Evolutionary conservation across 78 protist species (phyloP).

Genomic region (Tieghemostelium lacteum): DNA sequence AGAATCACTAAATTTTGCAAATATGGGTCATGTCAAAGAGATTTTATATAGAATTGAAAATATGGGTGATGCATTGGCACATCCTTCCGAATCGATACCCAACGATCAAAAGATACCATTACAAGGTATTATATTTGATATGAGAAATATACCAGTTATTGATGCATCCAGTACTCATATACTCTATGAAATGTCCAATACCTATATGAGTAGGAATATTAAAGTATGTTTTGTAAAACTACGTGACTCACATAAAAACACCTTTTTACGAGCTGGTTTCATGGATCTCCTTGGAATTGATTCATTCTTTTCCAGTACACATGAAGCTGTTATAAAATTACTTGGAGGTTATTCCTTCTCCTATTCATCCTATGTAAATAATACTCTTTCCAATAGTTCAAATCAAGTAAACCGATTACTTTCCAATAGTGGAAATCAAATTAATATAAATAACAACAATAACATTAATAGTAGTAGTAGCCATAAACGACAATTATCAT

Average conservation of each 20-base stretch:
- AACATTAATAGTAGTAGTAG: slow-evolving; percentile 5
- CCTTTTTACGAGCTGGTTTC: slow-evolving; percentile 63
- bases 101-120: not conserved
- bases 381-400: no score
- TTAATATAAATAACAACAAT: not conserved
- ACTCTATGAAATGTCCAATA: slow-evolving; percentile 29
- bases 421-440: not conserved
- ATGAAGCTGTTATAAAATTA: slow-evolving; percentile 51
- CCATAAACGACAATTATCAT: no score
- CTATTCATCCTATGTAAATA: slow-evolving; percentile 11
- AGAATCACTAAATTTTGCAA: slow-evolving; percentile 60
- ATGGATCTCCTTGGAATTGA: slow-evolving; percentile 39
- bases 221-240: slow-evolving; percentile 52
- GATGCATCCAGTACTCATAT: slow-evolving; percentile 64
- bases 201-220: slow-evolving; percentile 29
- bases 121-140: slow-evolving; percentile 57
- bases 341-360: not conserved
- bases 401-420: not conserved
- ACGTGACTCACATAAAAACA: slow-evolving; percentile 32
- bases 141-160: slow-evolving; percentile 60
- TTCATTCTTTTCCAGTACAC: slow-evolving; percentile 22
- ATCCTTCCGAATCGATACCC: slow-evolving; percentile 43
- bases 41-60: slow-evolving; percentile 67
- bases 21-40: slow-evolving; percentile 78
- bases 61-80: slow-evolving; percentile 64